A percentile compares a stretch with the other conserved stretches of the same genome.
Evolutionary conservation across 2,329 filamentous ascomycete genomes (phyloP).

Genomic region (Hymenoscyphus albidus): DNA sequence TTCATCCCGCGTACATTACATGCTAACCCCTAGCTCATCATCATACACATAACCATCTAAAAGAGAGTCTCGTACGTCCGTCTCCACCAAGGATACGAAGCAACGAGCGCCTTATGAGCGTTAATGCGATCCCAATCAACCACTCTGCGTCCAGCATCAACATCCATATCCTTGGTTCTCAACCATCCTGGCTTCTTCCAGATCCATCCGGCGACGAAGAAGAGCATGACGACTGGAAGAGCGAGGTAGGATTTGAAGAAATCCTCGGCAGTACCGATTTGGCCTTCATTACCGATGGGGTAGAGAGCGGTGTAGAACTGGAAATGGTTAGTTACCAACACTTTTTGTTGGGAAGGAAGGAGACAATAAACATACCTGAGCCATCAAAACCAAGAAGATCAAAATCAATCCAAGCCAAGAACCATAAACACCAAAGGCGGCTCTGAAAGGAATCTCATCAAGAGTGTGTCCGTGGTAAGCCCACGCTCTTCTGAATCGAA

Average conservation of each 20-base stretch:
- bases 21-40: too few species aligned
- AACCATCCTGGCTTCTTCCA: conserved; percentile 65
- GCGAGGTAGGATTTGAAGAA: conserved; percentile 55
- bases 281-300: conserved; percentile 55
- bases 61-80: conserved; percentile 13
- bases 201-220: conserved; percentile 54
- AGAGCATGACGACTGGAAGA: conserved; percentile 49
- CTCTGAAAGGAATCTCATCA: conserved; percentile 42
- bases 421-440: conserved; percentile 54
- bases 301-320: conserved; percentile 49
- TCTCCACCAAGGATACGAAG: conserved; percentile 49
- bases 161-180: conserved; percentile 56
- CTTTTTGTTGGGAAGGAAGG: too few species aligned
- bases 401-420: conserved; percentile 64
- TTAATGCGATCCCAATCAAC: conserved; percentile 47
- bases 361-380: conserved; percentile 31
- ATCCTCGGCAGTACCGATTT: conserved; percentile 39
- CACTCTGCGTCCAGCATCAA: conserved; percentile 61
- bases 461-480: conserved; percentile 51
- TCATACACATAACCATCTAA: not conserved
- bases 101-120: conserved; percentile 47
- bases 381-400: conserved; percentile 62
- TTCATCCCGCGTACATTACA: not conserved
- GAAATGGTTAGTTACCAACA: not conserved
- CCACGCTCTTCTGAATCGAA: conserved; percentile 62